phyloP scores from a whole-genome alignment of 2,329 filamentous ascomycete species.

The Ambrosiella beaveri region DNA sequence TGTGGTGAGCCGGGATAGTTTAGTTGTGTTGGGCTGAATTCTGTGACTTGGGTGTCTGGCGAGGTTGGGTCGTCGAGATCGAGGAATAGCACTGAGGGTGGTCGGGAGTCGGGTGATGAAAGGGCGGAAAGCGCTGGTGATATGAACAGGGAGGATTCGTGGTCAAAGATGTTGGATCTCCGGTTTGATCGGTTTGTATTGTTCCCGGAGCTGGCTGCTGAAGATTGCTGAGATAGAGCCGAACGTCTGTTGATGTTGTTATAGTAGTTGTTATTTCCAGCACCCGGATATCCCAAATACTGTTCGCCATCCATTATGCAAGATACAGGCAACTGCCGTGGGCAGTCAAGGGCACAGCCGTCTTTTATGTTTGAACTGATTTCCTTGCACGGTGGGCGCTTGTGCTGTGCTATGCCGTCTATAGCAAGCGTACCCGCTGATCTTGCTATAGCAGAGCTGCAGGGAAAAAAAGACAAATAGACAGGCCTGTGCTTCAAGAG shows the following conservation, averaged over 20 bases:
- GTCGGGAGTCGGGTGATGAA: conserved; percentile 4
- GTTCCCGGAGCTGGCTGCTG: conserved; percentile 2
- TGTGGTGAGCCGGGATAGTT: neutral
- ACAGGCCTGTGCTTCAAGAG: neutral
- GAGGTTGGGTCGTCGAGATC: conserved; percentile 6
- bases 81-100: conserved; percentile 5
- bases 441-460: too few relatives aligned
- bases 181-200: conserved; percentile 4
- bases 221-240: conserved; percentile 10
- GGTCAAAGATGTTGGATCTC: conserved; percentile 11
- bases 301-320: neutral
- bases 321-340: neutral
- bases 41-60: neutral
- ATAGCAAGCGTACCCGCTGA: too few relatives aligned
- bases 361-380: neutral
- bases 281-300: neutral
- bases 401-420: too few relatives aligned
- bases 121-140: conserved; percentile 10
- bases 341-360: neutral
- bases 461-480: neutral
- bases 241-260: conserved; percentile 5
- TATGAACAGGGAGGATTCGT: conserved; percentile 12
- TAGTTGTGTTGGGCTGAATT: neutral
- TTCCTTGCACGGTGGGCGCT: neutral
- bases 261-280: neutral